Conservation (phyloP, 176 grass and related monocot species). For the Triticum turgidum region DNA sequence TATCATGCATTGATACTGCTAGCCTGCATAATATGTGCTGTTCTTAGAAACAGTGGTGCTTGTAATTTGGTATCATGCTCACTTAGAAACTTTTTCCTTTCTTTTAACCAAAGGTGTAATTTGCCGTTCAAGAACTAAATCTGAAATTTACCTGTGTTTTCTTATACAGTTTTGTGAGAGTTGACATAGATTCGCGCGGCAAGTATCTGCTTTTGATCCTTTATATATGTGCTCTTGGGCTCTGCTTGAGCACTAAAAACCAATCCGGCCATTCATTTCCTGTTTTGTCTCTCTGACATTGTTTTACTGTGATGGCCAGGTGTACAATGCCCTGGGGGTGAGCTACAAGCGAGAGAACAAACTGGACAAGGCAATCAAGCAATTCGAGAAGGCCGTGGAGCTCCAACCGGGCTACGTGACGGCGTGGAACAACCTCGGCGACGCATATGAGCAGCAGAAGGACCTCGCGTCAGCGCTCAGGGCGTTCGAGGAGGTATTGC, state of each 20-base stretch:
- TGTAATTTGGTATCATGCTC: background rate
- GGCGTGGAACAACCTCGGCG: slow-evolving; percentile 91
- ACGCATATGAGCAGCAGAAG: slow-evolving; percentile 85
- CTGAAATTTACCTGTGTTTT: background rate
- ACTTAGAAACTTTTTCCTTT: background rate
- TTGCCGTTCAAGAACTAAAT: background rate
- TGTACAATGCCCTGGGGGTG: slow-evolving; percentile 91
- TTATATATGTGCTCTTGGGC: background rate
- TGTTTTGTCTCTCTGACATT: background rate
- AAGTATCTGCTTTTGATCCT: background rate
- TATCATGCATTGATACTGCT: background rate
- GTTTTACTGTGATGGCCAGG: slow-evolving; percentile 34
- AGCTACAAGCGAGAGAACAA: slow-evolving; percentile 85
- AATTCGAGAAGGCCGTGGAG: slow-evolving; percentile 81
- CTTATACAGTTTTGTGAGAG: background rate
- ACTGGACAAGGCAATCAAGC: slow-evolving; percentile 73
- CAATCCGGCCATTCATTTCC: background rate
- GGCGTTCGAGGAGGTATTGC: slow-evolving; percentile 87
- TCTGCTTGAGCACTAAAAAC: background rate
- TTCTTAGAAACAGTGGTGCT: background rate
- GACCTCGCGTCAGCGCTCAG: slow-evolving; percentile 67
- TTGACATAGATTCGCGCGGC: background rate
- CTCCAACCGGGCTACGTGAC: slow-evolving; percentile 93
- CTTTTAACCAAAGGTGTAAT: background rate
- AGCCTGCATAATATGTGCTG: background rate